A percentile compares a stretch with the other conserved stretches of the same genome.
Conservation (phyloP, 345 rosid genomes). For the Arabis alpina region DNA sequence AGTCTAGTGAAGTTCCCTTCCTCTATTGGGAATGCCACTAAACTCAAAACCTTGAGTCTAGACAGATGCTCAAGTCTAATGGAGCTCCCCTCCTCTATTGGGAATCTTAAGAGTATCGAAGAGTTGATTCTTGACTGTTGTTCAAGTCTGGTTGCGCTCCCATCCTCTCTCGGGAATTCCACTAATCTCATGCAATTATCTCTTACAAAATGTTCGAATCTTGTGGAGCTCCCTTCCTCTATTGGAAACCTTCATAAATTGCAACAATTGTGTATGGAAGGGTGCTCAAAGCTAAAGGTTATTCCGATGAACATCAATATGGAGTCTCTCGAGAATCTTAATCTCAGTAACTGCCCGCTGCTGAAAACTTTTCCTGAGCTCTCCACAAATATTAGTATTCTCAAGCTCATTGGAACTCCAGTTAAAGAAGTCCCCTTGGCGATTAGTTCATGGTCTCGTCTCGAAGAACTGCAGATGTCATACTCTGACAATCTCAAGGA, state of each 20-base stretch:
- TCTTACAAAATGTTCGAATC: no score
- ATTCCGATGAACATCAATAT: conserved; percentile 23
- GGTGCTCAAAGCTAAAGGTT: conserved; percentile 11
- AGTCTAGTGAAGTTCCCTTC: no score
- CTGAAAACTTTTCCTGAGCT: conserved; percentile 6
- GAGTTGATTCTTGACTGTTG: background rate
- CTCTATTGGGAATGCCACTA: no score
- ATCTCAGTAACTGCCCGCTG: background rate
- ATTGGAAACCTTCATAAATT: background rate
- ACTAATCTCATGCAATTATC: no score
- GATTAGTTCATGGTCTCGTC: background rate
- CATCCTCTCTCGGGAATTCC: background rate
- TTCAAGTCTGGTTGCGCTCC: background rate
- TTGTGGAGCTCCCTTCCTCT: no score
- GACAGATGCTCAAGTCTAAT: background rate
- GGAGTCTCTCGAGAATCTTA: background rate
- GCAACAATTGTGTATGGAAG: accelerated
- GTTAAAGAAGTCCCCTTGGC: background rate
- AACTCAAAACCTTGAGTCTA: background rate
- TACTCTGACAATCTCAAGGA: background rate
- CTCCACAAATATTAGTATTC: background rate
- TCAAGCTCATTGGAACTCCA: background rate
- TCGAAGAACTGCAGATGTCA: no score
- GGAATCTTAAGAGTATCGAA: background rate
- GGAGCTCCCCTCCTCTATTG: background rate